A percentile compares a stretch with the other conserved stretches of the same genome.
Evolutionary conservation across 371 early-diverging fungal species (phyloP).

Genomic region (Zopfochytrium polystomum): DNA sequence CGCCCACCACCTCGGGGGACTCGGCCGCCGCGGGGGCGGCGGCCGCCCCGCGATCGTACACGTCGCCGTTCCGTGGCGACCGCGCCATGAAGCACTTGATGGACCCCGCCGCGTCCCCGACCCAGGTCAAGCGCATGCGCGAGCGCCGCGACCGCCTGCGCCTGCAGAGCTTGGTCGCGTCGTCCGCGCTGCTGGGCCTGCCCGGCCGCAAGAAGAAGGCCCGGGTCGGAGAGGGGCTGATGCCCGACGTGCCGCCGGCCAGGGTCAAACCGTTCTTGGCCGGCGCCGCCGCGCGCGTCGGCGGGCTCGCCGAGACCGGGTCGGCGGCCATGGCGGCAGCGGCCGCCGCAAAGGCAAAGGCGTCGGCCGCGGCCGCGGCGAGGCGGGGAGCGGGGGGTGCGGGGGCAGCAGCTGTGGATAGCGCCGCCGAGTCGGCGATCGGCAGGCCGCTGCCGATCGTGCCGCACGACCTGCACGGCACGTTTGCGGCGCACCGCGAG

Average conservation of each 20-base stretch:
- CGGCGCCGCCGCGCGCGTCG: slow-evolving; percentile 8
- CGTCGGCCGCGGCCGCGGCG: neutral
- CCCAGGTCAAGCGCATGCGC: slow-evolving; percentile 4
- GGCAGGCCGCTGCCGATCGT: slow-evolving; percentile 10
- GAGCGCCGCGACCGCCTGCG: neutral
- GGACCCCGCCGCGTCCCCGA: neutral
- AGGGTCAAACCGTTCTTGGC: slow-evolving; percentile 3
- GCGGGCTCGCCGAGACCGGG: neutral
- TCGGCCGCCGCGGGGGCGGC: neutral
- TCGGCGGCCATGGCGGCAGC: neutral
- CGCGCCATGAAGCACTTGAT: neutral
- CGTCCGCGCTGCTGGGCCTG: no score
- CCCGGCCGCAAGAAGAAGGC: neutral
- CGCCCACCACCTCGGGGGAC: neutral
- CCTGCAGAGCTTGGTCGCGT: neutral
- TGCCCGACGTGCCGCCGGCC: slow-evolving; percentile 17
- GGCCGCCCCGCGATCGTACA: neutral
- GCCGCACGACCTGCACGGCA: slow-evolving; percentile 5
- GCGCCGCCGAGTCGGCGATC: neutral
- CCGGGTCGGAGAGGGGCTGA: neutral
- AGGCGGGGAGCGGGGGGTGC: neutral
- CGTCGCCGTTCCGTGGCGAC: neutral
- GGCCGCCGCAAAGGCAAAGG: neutral
- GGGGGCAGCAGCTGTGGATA: neutral
- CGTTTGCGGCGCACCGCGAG: neutral